These are phyloP conservation scores for Colletotrichum sp. DNA, from an alignment of 2,329 filamentous ascomycete genomes.

Conservation along the genomic window DNA sequence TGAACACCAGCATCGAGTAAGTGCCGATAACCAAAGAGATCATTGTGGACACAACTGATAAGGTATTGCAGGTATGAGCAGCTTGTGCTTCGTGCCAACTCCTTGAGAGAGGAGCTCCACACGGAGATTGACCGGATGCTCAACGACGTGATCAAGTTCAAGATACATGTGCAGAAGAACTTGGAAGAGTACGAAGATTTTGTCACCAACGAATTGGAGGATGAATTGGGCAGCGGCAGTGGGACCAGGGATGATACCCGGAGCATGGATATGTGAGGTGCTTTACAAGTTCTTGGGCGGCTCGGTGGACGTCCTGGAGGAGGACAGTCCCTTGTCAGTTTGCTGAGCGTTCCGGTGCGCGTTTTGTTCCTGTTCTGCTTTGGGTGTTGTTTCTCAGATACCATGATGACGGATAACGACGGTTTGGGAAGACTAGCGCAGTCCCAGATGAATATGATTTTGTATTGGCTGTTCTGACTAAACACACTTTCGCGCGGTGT, in stretches of 20 bases:
- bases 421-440: background rate
- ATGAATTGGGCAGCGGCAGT: slow-evolving; percentile 72
- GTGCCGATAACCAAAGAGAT: slow-evolving; percentile 36
- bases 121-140: slow-evolving; percentile 95
- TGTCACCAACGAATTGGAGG: slow-evolving; percentile 91
- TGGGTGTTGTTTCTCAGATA: slow-evolving; percentile 14
- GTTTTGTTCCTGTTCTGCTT: background rate
- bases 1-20: slow-evolving; percentile 95
- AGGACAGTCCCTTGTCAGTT: background rate
- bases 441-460: background rate
- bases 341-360: slow-evolving; percentile 5
- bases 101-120: slow-evolving; percentile 95
- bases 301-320: slow-evolving; percentile 9
- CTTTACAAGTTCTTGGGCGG: slow-evolving; percentile 16
- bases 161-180: slow-evolving; percentile 92
- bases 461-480: background rate
- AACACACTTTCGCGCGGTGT: background rate
- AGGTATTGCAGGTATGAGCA: slow-evolving; percentile 76
- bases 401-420: slow-evolving; percentile 20
- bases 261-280: slow-evolving; percentile 48
- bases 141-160: slow-evolving; percentile 98
- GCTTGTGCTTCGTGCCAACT: slow-evolving; percentile 80
- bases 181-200: slow-evolving; percentile 95
- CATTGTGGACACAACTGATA: background rate
- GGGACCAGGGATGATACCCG: slow-evolving; percentile 60